Percentiles rank a stretch among this genome's conserved stretches.
Evolutionary conservation across 768 basidiomycete species (phyloP).

Genomic region (Leccinum fibrillosum): DNA sequence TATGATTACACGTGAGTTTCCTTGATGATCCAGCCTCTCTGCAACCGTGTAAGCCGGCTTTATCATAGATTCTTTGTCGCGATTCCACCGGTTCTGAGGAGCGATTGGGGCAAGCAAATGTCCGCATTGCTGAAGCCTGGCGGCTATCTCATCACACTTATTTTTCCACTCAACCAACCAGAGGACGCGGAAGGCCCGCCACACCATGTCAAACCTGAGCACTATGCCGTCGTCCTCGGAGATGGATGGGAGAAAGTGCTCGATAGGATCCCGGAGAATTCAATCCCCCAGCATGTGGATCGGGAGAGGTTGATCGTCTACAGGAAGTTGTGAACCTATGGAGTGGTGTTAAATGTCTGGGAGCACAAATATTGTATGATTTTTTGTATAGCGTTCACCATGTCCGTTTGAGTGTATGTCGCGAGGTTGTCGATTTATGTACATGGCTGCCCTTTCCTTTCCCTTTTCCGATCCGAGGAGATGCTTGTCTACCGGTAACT

Average conservation of each 20-base stretch:
- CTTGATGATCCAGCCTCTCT: background rate
- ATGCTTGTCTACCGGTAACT: too few relatives aligned
- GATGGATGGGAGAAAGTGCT: slow-evolving; percentile 51
- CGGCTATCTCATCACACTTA: slow-evolving; percentile 57
- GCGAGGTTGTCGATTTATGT: too few relatives aligned
- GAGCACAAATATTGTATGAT: too few relatives aligned
- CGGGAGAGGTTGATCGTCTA: slow-evolving; percentile 50
- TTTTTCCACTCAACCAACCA: slow-evolving; percentile 52
- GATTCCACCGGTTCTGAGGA: slow-evolving; percentile 51
- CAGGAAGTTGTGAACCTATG: slow-evolving; percentile 1
- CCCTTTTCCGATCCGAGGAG: too few relatives aligned
- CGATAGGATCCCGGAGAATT: slow-evolving; percentile 48
- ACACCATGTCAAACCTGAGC: slow-evolving; percentile 54
- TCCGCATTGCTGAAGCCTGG: slow-evolving; percentile 54
- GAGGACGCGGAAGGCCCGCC: slow-evolving; percentile 57
- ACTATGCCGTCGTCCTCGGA: slow-evolving; percentile 51
- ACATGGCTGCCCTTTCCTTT: too few relatives aligned
- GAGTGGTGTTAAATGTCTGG: background rate
- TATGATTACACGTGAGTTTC: slow-evolving; percentile 14
- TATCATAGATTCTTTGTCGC: slow-evolving; percentile 55
- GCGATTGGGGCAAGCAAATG: slow-evolving; percentile 59
- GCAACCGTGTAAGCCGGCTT: background rate
- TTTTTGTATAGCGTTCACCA: too few relatives aligned
- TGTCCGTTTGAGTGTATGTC: too few relatives aligned
- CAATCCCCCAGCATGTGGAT: slow-evolving; percentile 40